Evolutionary conservation across 2,329 filamentous ascomycete species (phyloP), one percentile per base, ranked within the genome.

Genomic region (Eutypa lata): DNA sequence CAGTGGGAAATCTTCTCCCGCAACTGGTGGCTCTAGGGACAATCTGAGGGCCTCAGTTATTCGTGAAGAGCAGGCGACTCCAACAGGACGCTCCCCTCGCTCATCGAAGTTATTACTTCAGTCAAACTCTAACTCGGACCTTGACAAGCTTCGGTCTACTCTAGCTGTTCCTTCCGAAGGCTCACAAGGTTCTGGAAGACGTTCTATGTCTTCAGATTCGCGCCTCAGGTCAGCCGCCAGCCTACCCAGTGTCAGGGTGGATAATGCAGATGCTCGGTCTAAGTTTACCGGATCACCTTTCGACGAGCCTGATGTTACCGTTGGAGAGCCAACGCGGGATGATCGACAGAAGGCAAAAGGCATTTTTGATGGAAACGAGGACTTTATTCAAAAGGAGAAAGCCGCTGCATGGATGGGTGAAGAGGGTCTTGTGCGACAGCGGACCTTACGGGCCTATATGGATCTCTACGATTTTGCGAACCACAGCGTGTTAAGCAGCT

Each of bases 321-420:
- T 84, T 31, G 82, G 82, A 31, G 78, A 83, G 22, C 81, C 82
- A 7, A 80, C 83, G 1, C 81, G 85, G 37, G 85, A 89, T 53
- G 91, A 96, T 61, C 79, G 82, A 19, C 83, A 88, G 60, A 90
- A 89, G 67, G 94, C 93, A 1, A 81, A 86, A 61, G 87, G 86
- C 65, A 91, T 99, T 40, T 97, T 84, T 67, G 87, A 93, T 52
- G 91, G 92, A 38, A 84, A 87, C 55, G 91, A 96, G 65, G 86
- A 90, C 49, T 88, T 92, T 54, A 86, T 94, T 21, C 80, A 81
- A 40, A 91, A 90, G 65, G 84, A 88, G 31, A 87, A 88, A 66
- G 91, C 92, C 16, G 91, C 92, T 24, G 82, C 91, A 26, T 95
- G 91, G 86, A 86, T 97, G 72, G 94, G 94, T 61, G 90, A 94